Percentiles rank a stretch among this genome's conserved stretches.
These are phyloP conservation scores for Cylindricascospora bacillispora DNA, from an alignment of 1,139 yeast species.

Conservation along the genomic window DNA sequence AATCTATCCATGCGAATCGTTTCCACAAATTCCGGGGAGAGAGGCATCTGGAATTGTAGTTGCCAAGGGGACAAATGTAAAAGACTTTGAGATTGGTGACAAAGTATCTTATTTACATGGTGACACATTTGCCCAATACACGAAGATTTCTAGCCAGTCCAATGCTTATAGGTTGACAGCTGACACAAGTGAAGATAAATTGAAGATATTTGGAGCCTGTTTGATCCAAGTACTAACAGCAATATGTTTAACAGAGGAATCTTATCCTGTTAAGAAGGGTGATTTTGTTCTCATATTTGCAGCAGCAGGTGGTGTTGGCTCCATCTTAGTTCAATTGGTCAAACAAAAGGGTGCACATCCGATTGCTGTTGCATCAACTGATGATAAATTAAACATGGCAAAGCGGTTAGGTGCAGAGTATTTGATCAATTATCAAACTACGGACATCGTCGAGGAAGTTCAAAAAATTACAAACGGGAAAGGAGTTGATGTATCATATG, in stretches of 20 bases:
- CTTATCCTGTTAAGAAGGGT: constrained; percentile 51
- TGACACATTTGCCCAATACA: constrained; percentile 59
- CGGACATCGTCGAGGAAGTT: constrained; percentile 41
- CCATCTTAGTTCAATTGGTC: constrained; percentile 51
- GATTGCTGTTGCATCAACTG: constrained; percentile 73
- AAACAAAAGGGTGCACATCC: constrained; percentile 56
- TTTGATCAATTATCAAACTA: constrained; percentile 45
- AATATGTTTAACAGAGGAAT: constrained; percentile 50
- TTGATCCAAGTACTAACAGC: constrained; percentile 73
- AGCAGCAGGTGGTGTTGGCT: constrained; percentile 92
- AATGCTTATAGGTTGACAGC: constrained; percentile 38
- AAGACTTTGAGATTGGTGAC: constrained; percentile 53
- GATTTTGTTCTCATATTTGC: constrained; percentile 74
- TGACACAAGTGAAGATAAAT: constrained; percentile 33
- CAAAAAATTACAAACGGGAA: constrained; percentile 52
- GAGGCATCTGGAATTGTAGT: constrained; percentile 74
- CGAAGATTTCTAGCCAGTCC: constrained; percentile 32
- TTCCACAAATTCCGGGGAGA: constrained; percentile 63
- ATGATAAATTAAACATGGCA: constrained; percentile 49
- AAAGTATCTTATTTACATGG: constrained; percentile 45
- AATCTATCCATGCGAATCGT: constrained; percentile 42
- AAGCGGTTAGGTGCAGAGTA: constrained; percentile 64
- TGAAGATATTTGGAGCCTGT: constrained; percentile 46
- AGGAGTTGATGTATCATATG: constrained; percentile 67
- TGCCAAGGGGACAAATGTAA: constrained; percentile 50